A percentile compares a stretch with the other conserved stretches of the same genome.
phyloP scores from a whole-genome alignment of 441 rosid genomes.

The Gossypium davidsonii region DNA sequence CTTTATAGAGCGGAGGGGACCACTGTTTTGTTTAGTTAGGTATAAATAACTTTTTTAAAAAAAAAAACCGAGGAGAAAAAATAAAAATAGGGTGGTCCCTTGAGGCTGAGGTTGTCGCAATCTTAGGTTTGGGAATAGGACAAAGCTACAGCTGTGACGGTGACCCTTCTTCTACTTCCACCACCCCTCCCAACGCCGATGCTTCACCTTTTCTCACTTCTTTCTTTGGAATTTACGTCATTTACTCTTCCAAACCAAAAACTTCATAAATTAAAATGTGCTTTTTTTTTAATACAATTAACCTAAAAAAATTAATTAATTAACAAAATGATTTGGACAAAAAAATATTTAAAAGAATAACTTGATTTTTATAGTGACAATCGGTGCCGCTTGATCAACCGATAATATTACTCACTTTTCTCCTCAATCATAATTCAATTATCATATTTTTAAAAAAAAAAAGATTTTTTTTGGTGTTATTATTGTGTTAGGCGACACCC shows the following conservation, averaged over 20 bases:
- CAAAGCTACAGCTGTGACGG: slow-evolving; percentile 39
- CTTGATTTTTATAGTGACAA: no score
- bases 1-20: not conserved
- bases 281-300: no score
- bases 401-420: no score
- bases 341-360: no score
- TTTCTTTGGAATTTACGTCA: slow-evolving; percentile 11
- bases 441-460: no score
- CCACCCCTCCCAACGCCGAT: not conserved
- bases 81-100: slow-evolving; percentile 4
- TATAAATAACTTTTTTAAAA: not conserved
- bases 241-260: not conserved
- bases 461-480: no score
- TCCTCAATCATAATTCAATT: no score
- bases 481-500: no score
- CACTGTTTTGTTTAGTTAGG: slow-evolving; percentile 9
- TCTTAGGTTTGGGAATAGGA: slow-evolving; percentile 29
- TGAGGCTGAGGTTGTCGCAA: not conserved
- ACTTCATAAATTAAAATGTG: no score
- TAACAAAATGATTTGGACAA: no score
- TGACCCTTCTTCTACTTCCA: slow-evolving; percentile 23
- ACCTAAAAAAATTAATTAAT: no score
- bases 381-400: no score
- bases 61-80: not conserved
- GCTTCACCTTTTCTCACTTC: not conserved